phyloP scores from a whole-genome alignment of 257 asterid genomes.

The Rhazya stricta region DNA sequence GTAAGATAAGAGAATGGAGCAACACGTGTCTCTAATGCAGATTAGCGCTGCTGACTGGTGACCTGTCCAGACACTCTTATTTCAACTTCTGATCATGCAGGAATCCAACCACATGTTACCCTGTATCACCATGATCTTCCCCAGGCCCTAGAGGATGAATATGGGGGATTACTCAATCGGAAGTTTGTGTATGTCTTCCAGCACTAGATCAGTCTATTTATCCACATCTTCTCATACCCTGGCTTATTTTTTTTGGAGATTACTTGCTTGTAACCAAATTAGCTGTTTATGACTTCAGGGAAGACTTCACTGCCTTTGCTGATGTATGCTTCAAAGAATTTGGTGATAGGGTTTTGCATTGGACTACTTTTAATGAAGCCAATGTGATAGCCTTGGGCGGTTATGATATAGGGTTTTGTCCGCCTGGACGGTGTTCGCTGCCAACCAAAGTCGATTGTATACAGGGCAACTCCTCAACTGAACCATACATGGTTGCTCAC shows the following conservation, averaged over 20 bases:
- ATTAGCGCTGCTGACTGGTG: not conserved
- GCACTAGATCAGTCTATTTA: not conserved
- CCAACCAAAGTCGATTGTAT: conserved; percentile 12
- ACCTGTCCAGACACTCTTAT: not conserved
- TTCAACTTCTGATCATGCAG: conserved; percentile 22
- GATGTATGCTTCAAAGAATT: conserved; percentile 46
- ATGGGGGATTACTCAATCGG: conserved; percentile 45
- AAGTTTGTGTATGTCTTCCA: conserved; percentile 33
- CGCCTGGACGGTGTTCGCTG: conserved; percentile 39
- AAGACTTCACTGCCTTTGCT: conserved; percentile 39
- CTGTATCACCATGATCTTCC: conserved; percentile 48
- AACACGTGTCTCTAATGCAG: not conserved
- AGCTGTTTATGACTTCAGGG: conserved; percentile 23
- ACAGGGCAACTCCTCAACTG: conserved; percentile 33
- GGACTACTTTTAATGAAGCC: conserved; percentile 49
- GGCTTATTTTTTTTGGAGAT: not conserved
- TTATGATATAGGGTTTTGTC: conserved; percentile 24
- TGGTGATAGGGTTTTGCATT: conserved; percentile 42
- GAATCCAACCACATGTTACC: conserved; percentile 49
- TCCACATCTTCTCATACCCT: not conserved
- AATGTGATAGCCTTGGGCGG: conserved; percentile 31
- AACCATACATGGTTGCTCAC: conserved; percentile 40
- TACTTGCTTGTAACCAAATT: not conserved
- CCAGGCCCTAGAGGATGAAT: conserved; percentile 45
- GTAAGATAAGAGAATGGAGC: not conserved